These are phyloP conservation scores for Lactifluus rugatus DNA, from an alignment of 768 basidiomycete genomes.

Conservation along the genomic window DNA sequence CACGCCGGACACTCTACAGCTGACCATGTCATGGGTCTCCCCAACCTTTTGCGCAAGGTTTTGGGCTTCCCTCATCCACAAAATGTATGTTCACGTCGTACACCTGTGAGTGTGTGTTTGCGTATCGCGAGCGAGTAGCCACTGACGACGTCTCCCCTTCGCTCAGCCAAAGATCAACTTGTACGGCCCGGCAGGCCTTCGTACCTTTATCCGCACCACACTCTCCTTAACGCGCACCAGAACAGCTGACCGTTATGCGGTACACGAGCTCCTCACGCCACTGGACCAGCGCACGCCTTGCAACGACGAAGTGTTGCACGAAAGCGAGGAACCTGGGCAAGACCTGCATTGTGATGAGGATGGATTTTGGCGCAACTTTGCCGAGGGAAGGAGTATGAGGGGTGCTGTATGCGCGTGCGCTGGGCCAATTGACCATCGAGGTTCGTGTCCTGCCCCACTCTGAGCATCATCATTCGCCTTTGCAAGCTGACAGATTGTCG, in stretches of 20 bases:
- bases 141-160: neutral
- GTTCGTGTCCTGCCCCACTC: constrained; percentile 30
- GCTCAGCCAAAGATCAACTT: constrained; percentile 48
- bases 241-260: constrained; percentile 53
- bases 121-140: neutral
- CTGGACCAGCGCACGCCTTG: constrained; percentile 49
- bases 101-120: neutral
- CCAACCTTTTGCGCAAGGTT: constrained; percentile 52
- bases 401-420: constrained; percentile 54
- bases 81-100: constrained; percentile 17
- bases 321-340: constrained; percentile 52
- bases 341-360: constrained; percentile 46
- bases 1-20: constrained; percentile 29
- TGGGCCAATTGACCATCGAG: constrained; percentile 67
- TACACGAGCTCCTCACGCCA: constrained; percentile 63
- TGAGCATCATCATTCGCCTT: too few relatives aligned
- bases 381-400: constrained; percentile 29
- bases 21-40: constrained; percentile 68
- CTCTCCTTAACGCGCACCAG: constrained; percentile 57
- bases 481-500: neutral
- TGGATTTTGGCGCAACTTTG: constrained; percentile 59
- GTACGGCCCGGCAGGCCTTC: constrained; percentile 72
- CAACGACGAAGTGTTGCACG: constrained; percentile 40
- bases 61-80: constrained; percentile 39
- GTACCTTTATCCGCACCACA: constrained; percentile 60